Base-by-base conservation (phyloP, 805 yeast species). In the Candida ponderosae region DNA sequence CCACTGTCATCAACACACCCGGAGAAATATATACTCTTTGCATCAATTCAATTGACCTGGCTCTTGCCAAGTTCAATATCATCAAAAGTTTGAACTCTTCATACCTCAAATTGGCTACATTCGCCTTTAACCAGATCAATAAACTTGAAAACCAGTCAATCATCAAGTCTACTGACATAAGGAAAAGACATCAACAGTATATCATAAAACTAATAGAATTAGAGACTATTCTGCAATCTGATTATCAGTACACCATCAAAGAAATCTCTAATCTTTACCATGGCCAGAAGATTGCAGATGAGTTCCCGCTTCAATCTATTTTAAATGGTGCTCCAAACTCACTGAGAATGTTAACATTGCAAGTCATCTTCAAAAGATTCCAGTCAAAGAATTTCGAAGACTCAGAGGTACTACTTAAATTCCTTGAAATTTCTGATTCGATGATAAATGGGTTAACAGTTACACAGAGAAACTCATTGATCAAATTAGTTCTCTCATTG, bases 191-290 rank as follows among this genome's bases (percentile, higher is more conserved):
- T 35, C 50, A 50, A 27, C 29, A 26, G 4, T 51, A 38, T 31
- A 47, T 52, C 9, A 34, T 51, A 26, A 47, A 40, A 31, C 37
- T 51, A 18, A 39, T 53, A 10, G 57, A 52, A 13, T 33, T 53
- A 5, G 58, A 52, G 18, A 28, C 34, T 9, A 8, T 29, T 6
- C 29, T 45, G 3, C 30, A 36, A 5, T 20, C 39, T 1, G 44
- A 44, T 32, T 44, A 31, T 34, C 15, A 34, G 4, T 4, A 18
- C 11, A 6, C 39, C 11, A 9, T 44, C 26, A 31, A 18, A 10
- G 42, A 44, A 37, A 32, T 43, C 13, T 14, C 6, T 11, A 14
- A 8, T 10, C 29, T 18, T n/a, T 19, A 19, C 15, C 19, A 14
- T 11, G 5, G 26, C 13, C 16, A 6, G 17, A 7, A 14, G 28